These are phyloP conservation scores for Picochlorum sp. DNA, from an alignment of 139 green algal species.

Conservation along the genomic window DNA sequence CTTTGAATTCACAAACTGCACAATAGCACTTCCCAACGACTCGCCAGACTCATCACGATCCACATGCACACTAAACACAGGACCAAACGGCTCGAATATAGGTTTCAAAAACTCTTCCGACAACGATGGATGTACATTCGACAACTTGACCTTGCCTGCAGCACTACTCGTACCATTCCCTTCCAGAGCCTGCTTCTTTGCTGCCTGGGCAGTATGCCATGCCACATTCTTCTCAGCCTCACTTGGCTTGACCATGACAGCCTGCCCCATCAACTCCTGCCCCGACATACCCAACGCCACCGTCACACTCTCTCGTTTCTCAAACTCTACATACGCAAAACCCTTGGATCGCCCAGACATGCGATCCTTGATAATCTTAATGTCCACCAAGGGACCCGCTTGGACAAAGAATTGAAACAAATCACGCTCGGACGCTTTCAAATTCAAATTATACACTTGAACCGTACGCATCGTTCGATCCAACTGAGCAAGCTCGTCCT, in stretches of 20 bases:
- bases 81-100: constrained; percentile 82
- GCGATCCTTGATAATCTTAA: constrained; percentile 90
- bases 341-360: constrained; percentile 84
- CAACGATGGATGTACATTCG: constrained; percentile 39
- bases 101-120: constrained; percentile 60
- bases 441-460: constrained; percentile 80
- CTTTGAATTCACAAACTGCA: constrained; percentile 10
- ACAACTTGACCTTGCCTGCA: constrained; percentile 35
- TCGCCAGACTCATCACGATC: constrained; percentile 41
- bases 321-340: constrained; percentile 95
- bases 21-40: constrained; percentile 42
- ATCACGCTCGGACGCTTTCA: constrained; percentile 74
- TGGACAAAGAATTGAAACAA: constrained; percentile 79
- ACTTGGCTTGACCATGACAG: constrained; percentile 88
- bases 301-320: constrained; percentile 65
- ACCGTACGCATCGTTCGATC: constrained; percentile 81
- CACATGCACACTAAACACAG: constrained; percentile 59
- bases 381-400: constrained; percentile 68
- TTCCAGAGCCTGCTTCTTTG: constrained; percentile 14
- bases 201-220: constrained; percentile 68
- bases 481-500: constrained; percentile 61
- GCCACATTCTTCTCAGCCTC: constrained; percentile 94
- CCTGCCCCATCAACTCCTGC: constrained; percentile 66
- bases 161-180: constrained; percentile 3
- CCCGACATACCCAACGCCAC: constrained; percentile 77